These are phyloP conservation scores for Salix caprea DNA, from an alignment of 345 rosid species.

Conservation along the genomic window DNA sequence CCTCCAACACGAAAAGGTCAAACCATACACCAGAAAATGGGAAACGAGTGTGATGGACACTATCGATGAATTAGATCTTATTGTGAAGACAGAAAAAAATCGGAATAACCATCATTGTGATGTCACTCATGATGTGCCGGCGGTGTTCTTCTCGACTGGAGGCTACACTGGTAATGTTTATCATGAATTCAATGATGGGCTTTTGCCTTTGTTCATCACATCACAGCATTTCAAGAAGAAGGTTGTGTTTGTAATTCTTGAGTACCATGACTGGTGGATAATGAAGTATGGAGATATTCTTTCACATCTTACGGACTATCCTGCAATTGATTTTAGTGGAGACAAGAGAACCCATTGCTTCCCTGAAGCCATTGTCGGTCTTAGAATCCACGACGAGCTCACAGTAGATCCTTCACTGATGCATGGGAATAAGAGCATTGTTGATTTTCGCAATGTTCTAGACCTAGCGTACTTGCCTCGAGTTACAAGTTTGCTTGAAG, in stretches of 20 bases:
- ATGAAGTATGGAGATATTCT: conserved; percentile 63
- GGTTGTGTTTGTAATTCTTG: conserved; percentile 74
- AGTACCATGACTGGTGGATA: conserved; percentile 84
- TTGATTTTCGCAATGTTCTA: conserved; percentile 56
- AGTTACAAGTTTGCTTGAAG: conserved; percentile 47
- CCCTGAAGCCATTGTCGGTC: conserved; percentile 65
- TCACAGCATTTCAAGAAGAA: conserved; percentile 63
- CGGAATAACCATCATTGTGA: conserved; percentile 37
- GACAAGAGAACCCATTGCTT: conserved; percentile 79
- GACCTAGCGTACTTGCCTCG: conserved; percentile 56
- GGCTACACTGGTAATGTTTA: conserved; percentile 81
- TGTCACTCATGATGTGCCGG: conserved; percentile 58
- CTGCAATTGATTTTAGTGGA: conserved; percentile 47
- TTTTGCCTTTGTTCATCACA: conserved; percentile 71
- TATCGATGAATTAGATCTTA: conserved; percentile 55
- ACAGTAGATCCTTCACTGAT: conserved; percentile 47
- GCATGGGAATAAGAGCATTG: conserved; percentile 39
- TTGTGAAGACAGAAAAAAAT: conserved; percentile 27
- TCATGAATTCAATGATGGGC: conserved; percentile 84
- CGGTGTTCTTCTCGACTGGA: conserved; percentile 76
- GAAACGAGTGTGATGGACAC: conserved; percentile 68
- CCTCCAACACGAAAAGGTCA: conserved; percentile 50
- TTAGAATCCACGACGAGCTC: conserved; percentile 74
- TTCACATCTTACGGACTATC: conserved; percentile 51
- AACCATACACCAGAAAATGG: conserved; percentile 88